phyloP scores from a whole-genome alignment of 2,329 filamentous ascomycete genomes.

The Pestalotiopsis sp. region DNA sequence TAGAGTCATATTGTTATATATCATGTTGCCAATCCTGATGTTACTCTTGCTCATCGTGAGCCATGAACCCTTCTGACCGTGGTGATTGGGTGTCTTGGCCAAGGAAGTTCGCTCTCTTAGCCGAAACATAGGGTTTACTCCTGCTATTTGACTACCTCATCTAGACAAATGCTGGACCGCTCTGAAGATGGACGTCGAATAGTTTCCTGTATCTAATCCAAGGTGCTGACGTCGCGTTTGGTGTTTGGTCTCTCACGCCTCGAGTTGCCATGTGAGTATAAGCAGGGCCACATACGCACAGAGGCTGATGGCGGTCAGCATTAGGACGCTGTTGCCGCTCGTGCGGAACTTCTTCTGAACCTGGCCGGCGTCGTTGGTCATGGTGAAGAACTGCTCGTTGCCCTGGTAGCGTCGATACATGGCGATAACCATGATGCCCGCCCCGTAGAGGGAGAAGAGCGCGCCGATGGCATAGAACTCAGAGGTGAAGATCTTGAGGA shows the following conservation, averaged over 20 bases:
- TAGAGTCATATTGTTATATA: neutral
- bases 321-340: constrained; percentile 63
- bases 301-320: constrained; percentile 60
- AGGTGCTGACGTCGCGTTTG: neutral
- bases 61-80: no score
- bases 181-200: neutral
- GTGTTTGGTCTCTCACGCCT: constrained; percentile 20
- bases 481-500: constrained; percentile 93
- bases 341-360: constrained; percentile 63
- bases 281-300: constrained; percentile 60
- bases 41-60: neutral
- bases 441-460: constrained; percentile 89
- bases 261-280: constrained; percentile 55
- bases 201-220: neutral
- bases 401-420: constrained; percentile 88
- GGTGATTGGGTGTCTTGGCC: no score
- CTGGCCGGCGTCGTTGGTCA: constrained; percentile 45
- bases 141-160: neutral
- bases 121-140: no score
- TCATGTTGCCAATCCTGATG: neutral
- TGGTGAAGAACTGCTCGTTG: constrained; percentile 88
- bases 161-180: neutral
- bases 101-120: no score
- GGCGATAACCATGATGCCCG: constrained; percentile 80
- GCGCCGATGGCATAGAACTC: constrained; percentile 99